These are phyloP conservation scores for Bisporella sp. DNA, from an alignment of 2,329 filamentous ascomycete genomes.

Conservation along the genomic window DNA sequence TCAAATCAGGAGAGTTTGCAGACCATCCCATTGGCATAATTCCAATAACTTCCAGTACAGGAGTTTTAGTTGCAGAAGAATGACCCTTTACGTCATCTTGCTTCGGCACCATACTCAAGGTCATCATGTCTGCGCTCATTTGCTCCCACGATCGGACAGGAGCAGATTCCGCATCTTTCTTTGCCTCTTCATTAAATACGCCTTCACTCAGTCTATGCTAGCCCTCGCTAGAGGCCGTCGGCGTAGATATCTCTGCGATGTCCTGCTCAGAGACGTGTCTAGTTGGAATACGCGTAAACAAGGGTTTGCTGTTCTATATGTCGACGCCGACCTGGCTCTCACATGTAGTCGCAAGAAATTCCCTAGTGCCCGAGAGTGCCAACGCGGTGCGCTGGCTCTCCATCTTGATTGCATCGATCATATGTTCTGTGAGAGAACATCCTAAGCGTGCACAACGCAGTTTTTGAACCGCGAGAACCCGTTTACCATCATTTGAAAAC, in stretches of 20 bases:
- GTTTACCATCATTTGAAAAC: constrained; percentile 87
- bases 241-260: constrained; percentile 56
- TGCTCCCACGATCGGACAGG: constrained; percentile 61
- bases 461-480: constrained; percentile 88
- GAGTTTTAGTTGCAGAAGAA: constrained; percentile 83
- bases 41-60: too few species aligned
- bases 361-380: constrained; percentile 82
- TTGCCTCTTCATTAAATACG: constrained; percentile 55
- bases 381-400: constrained; percentile 74
- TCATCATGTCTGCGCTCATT: constrained; percentile 75
- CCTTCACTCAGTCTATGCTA: constrained; percentile 69
- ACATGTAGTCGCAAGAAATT: constrained; percentile 87
- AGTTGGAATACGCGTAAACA: constrained; percentile 86
- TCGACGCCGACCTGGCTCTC: constrained; percentile 81
- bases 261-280: constrained; percentile 75
- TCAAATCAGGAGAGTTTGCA: too few species aligned
- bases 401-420: constrained; percentile 86
- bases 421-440: constrained; percentile 90
- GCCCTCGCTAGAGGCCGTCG: constrained; percentile 77
- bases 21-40: too few species aligned
- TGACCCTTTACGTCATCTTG: constrained; percentile 92
- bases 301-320: constrained; percentile 89
- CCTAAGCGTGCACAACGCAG: constrained; percentile 79
- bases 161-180: constrained; percentile 45
- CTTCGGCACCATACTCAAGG: constrained; percentile 81